Conservation (phyloP, 164 flowering plant genomes). For the Berberis thunbergii region DNA sequence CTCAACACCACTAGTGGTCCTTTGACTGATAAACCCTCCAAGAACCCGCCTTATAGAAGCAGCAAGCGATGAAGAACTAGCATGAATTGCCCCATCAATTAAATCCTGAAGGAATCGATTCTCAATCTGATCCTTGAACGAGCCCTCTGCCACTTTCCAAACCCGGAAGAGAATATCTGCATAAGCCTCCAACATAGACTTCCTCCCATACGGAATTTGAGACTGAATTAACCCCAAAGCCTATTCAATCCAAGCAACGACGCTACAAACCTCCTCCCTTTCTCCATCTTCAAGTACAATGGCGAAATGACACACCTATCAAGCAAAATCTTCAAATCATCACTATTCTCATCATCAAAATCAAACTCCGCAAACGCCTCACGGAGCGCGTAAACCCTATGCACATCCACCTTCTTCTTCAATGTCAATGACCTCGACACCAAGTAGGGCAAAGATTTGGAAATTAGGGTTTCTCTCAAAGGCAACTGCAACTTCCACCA, state of each 20-base stretch:
- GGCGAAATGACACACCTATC: constrained; percentile 74
- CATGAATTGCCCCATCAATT: constrained; percentile 75
- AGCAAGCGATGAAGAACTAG: constrained; percentile 44
- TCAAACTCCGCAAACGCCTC: constrained; percentile 81
- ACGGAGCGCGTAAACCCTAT: constrained; percentile 55
- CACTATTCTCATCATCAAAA: constrained; percentile 90
- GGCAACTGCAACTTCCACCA: constrained; percentile 79
- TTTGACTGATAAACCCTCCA: constrained; percentile 67
- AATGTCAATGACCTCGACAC: constrained; percentile 59
- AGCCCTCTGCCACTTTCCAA: constrained; percentile 62
- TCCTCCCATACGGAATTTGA: constrained; percentile 85
- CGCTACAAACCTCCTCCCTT: constrained; percentile 68
- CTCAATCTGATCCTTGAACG: constrained; percentile 47
- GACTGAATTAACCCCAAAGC: constrained; percentile 65
- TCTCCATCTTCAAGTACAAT: constrained; percentile 75
- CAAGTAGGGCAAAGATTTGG: constrained; percentile 68
- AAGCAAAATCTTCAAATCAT: constrained; percentile 74
- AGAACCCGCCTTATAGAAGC: constrained; percentile 75
- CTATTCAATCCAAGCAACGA: constrained; percentile 64
- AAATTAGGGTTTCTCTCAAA: constrained; percentile 64
- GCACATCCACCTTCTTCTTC: constrained; percentile 72
- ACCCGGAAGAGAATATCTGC: constrained; percentile 71
- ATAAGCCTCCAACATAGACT: constrained; percentile 75
- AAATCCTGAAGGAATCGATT: constrained; percentile 60
- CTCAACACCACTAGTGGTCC: constrained; percentile 72